Evolutionary conservation across 2,329 filamentous ascomycete species (phyloP), one percentile per base, ranked within the genome.

Genomic region (Thielaviopsis punctulata): DNA sequence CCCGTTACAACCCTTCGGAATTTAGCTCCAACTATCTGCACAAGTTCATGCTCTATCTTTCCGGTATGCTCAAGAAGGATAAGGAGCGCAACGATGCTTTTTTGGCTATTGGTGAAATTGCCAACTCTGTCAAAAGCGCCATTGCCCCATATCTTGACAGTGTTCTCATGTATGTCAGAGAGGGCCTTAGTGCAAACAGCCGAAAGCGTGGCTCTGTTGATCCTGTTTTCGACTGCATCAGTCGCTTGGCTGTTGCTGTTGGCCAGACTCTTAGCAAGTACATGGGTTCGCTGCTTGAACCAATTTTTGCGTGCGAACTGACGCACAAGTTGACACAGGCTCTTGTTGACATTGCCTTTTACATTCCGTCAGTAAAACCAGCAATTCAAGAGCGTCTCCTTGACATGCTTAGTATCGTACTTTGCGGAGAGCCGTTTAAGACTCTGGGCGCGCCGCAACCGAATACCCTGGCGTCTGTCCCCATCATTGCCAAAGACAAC

Each of bases 221-320:
- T 57, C 88, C 90, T 0, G 90, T 96, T 56, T 96, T 96, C 61
- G 86, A 95, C 66, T 98, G 92, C 66, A 93, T 98, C 64, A 98
- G 93, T 65, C 89, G 94, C 69, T 77, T 98, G 50, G 88, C 92
- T 0, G 84, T 94, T 45, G 92, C 92, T 2, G 92, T 96, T 25
- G 92, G 92, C 1, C 92, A 98, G 68, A 92, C 90, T 0, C 73
- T 98, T 51, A 96, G 87, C 73, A 98, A 96, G 67, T 95, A 96
- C 63, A 95, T 98, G 80, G 89, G 95, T 63, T 86, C 89, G 12
- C 71, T 98, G 24, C 75, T 98, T 9, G 90, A 95, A 59, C 89
- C 93, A 10, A 95, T 98, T 55, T 98, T 98, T 66, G 89, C 87
- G 15, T 98, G 92, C 63, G 92, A 94, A 48, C 73, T 98, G 50